A percentile compares a stretch with the other conserved stretches of the same genome.
phyloP scores from a whole-genome alignment of 495 filamentous ascomycete genomes.

The Penicillium cosmopolitanum region DNA sequence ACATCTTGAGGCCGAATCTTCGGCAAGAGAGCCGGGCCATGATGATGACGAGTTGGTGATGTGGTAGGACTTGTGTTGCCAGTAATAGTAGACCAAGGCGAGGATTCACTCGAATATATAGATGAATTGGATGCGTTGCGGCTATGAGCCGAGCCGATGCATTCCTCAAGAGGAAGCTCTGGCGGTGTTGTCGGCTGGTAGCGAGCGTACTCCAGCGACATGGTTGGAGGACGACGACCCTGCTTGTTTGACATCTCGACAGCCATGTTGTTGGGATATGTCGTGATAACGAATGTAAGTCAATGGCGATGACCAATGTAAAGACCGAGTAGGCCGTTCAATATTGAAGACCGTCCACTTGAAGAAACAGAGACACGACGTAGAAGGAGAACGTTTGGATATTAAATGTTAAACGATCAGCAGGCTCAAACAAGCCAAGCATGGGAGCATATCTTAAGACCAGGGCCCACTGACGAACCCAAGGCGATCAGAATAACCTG shows the following conservation, averaged over 20 bases:
- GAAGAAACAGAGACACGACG: slow-evolving; percentile 24
- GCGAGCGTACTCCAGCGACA: slow-evolving; percentile 50
- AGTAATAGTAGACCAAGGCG: slow-evolving; percentile 77
- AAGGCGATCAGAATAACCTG: slow-evolving; percentile 39
- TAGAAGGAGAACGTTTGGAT: slow-evolving; percentile 39
- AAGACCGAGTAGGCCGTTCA: slow-evolving; percentile 14
- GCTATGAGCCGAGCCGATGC: slow-evolving; percentile 40
- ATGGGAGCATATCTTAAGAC: slow-evolving; percentile 32
- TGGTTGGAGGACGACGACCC: slow-evolving; percentile 27
- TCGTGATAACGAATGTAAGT: slow-evolving; percentile 21
- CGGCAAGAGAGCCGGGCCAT: slow-evolving; percentile 81
- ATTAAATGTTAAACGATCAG: slow-evolving; percentile 44
- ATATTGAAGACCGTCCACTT: slow-evolving; percentile 13
- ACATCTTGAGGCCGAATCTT: slow-evolving; percentile 88
- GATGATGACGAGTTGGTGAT: slow-evolving; percentile 72
- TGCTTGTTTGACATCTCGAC: slow-evolving; percentile 1
- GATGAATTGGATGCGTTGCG: slow-evolving; percentile 52
- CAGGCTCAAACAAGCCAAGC: slow-evolving; percentile 28
- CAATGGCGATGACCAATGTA: slow-evolving; percentile 18
- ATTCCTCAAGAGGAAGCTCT: slow-evolving; percentile 35
- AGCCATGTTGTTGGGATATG: not conserved
- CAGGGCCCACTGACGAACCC: slow-evolving; percentile 29
- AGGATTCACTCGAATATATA: slow-evolving; percentile 68
- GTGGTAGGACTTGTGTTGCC: slow-evolving; percentile 70
- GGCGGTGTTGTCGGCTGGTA: slow-evolving; percentile 55